Conservation (phyloP, 1,284 basidiomycete species). For the Sporisorium exsertum region DNA sequence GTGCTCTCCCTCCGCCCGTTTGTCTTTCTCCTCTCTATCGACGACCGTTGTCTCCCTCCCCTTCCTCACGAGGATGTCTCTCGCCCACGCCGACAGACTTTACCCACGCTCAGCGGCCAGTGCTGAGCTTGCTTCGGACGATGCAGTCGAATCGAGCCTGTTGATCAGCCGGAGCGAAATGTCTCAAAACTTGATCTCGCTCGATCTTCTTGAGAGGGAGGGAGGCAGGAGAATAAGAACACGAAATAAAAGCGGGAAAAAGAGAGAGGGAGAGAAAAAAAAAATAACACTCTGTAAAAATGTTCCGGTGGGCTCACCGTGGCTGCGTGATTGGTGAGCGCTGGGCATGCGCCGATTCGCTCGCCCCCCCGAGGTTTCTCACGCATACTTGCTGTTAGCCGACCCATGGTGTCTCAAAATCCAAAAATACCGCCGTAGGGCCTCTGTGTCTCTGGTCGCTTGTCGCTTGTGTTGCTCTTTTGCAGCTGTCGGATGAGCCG, state of each 20-base stretch:
- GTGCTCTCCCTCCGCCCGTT: not conserved
- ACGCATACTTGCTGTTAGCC: not conserved
- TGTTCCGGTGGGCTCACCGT: not conserved
- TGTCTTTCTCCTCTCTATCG: not conserved
- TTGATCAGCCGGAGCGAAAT: not conserved
- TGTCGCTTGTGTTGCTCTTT: not conserved
- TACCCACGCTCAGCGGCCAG: not conserved
- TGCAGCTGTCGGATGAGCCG: slow-evolving; percentile 1
- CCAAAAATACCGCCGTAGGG: not conserved
- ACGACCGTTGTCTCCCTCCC: not conserved
- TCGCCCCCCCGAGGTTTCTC: slow-evolving; percentile 1
- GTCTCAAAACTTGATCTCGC: not conserved
- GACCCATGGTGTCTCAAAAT: not conserved
- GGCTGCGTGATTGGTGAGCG: slow-evolving; percentile 1
- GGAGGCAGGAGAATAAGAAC: too few species aligned
- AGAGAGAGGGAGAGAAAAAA: too few species aligned
- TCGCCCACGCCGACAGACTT: slow-evolving; percentile 6
- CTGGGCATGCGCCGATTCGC: slow-evolving; percentile 17
- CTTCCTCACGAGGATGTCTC: not conserved
- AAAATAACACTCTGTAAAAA: not conserved
- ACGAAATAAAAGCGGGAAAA: too few species aligned
- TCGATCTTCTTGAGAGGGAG: too few species aligned
- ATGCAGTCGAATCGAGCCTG: too few species aligned
- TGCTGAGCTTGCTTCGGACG: too few species aligned
- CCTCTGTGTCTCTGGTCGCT: not conserved